Conservation (phyloP, 2,329 filamentous ascomycete genomes). For the Talaromyces piceae region DNA sequence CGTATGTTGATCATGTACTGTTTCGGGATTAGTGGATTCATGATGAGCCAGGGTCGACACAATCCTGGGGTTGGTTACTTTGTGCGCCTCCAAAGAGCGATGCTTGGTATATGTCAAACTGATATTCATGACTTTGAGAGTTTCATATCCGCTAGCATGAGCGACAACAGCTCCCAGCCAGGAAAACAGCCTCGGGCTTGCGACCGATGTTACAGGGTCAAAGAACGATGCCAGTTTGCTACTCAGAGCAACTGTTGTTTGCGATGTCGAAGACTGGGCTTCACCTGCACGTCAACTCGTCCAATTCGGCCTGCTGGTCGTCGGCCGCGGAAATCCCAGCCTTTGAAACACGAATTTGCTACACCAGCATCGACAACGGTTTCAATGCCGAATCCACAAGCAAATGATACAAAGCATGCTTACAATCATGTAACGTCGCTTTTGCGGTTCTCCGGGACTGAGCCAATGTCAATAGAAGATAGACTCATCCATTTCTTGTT, state of each 20-base stretch:
- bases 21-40: too few relatives aligned
- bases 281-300: slow-evolving; percentile 1
- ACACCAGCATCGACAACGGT: slow-evolving; percentile 4
- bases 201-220: slow-evolving; percentile 8
- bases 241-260: background rate
- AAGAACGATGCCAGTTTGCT: slow-evolving; percentile 7
- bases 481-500: slow-evolving; percentile 6
- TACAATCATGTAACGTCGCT: background rate
- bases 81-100: background rate
- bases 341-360: background rate
- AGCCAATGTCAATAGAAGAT: slow-evolving; percentile 1
- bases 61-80: too few relatives aligned
- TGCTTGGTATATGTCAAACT: background rate
- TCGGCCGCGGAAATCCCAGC: background rate
- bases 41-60: too few relatives aligned
- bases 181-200: background rate
- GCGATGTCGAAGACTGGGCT: slow-evolving; percentile 3
- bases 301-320: slow-evolving; percentile 4
- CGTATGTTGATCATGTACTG: too few relatives aligned
- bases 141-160: background rate
- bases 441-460: background rate
- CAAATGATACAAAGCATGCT: background rate
- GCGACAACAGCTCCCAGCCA: background rate
- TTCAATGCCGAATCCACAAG: background rate
- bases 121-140: background rate